Evolutionary conservation across 78 protist species (phyloP).

Genomic region (Anaeramoeba flamelloides): DNA sequence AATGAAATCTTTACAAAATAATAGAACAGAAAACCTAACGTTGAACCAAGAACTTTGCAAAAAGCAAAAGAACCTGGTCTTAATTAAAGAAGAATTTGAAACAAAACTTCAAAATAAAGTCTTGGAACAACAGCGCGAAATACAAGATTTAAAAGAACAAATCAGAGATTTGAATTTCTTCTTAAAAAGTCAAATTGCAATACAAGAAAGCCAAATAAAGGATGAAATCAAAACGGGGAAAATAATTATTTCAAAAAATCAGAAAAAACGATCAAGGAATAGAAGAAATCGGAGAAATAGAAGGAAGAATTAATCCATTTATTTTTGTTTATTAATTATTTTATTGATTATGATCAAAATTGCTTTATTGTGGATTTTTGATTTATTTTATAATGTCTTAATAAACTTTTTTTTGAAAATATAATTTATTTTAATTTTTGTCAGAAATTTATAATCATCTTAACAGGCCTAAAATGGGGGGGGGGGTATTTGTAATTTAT

Average conservation of each 20-base stretch:
- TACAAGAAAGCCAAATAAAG: not conserved
- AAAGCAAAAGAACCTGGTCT: not conserved
- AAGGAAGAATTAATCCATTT: not conserved
- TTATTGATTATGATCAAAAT: too few relatives aligned
- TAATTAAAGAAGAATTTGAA: not conserved
- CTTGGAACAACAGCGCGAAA: not conserved
- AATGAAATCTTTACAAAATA: not conserved
- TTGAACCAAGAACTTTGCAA: not conserved
- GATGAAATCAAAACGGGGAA: not conserved
- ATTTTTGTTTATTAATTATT: not conserved
- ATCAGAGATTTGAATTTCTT: not conserved
- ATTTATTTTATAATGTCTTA: too few relatives aligned
- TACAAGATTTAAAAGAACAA: not conserved
- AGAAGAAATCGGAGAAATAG: not conserved
- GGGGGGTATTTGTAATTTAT: too few relatives aligned
- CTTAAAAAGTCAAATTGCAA: not conserved
- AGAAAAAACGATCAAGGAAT: not conserved
- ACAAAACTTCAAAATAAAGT: not conserved
- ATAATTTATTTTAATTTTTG: too few relatives aligned
- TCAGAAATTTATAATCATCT: too few relatives aligned
- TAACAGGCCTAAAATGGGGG: too few relatives aligned
- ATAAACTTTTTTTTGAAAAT: too few relatives aligned
- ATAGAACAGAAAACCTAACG: not conserved
- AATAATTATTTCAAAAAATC: not conserved
- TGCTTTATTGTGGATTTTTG: too few relatives aligned